Base-by-base conservation (phyloP, 257 asterid genomes). In the Knoxia roxburghii region DNA sequence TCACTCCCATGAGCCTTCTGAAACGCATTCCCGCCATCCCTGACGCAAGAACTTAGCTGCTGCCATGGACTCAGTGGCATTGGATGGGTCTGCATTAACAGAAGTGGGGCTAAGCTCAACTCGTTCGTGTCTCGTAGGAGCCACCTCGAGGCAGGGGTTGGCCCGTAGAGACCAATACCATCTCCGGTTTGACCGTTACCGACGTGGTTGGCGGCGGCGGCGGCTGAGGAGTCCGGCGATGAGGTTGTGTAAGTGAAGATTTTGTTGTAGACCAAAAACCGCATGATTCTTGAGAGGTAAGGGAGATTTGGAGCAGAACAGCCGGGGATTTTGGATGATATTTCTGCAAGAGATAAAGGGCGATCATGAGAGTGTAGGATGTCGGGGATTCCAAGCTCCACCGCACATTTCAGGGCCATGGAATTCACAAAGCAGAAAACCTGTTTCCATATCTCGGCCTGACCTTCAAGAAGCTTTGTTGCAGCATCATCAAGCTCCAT, bases 371-470 rank as follows among this genome's bases (percentile, higher is more conserved):
- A 71, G 45, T 71, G 65, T 9, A 63, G 37, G 40, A 63, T 64
- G 46, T 71, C 75, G 10, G 75, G 58, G 21, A 71, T 53, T 29
- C 58, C 40, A 4, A 71, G 75, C 35, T 71, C 75, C 64, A 71
- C 60, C 2, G 70, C 75, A 57, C 59, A 51, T 64, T 64, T 71
- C 41, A 71, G 52, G 17, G 75, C 65, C 75, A 63, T 71, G 46
- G 65, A 64, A 12, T 71, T 68, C 15, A 18, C 58, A 55, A 63
- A 71, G 46, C 53, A 39, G 20, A 53, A 53, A 50, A 64, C 54
- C 15, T 63, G 24, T 17, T 71, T 63, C 32, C 40, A 71, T 18
- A 71, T 21, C 21, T 60, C n/a, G 17, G 51, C 74, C 60, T 69
- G 74, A 24, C 61, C 61, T 26, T 69, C 61, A 15, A 69, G 21